Evolutionary conservation across 345 rosid genomes (phyloP).

Genomic region (Citrus trifoliata): DNA sequence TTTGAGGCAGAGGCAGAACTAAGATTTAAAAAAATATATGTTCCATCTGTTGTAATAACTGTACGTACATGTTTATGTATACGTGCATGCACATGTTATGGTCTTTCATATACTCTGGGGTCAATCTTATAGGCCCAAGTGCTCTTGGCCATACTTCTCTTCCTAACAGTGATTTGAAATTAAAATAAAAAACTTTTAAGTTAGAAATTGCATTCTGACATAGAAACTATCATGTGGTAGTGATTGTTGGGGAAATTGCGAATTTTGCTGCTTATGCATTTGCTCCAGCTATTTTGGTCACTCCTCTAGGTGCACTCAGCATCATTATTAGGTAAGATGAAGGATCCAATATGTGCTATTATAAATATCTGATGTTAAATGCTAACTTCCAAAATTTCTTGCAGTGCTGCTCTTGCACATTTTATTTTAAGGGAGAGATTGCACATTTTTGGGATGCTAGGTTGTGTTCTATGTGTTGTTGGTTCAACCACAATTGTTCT

Average conservation of each 20-base stretch:
- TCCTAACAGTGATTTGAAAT: background rate
- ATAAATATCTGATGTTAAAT: background rate
- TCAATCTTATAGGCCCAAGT: background rate
- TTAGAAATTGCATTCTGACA: conserved; percentile 18
- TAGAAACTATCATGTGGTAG: conserved; percentile 35
- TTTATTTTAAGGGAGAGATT: conserved; percentile 76
- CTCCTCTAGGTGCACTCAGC: conserved; percentile 96
- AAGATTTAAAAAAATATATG: background rate
- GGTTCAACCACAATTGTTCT: conserved; percentile 93
- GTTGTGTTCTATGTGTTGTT: conserved; percentile 91
- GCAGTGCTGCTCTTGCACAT: conserved; percentile 95
- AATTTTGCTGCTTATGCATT: conserved; percentile 98
- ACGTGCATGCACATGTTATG: background rate
- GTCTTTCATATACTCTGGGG: background rate
- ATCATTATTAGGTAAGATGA: conserved; percentile 76
- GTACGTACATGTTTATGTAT: background rate
- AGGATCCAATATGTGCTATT: background rate
- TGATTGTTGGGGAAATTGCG: conserved; percentile 95
- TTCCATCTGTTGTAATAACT: background rate
- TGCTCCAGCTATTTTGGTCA: conserved; percentile 95
- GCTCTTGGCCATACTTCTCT: background rate
- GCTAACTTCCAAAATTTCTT: conserved; percentile 15
- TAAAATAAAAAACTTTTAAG: background rate
- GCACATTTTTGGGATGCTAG: conserved; percentile 89
- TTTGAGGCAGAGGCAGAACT: background rate